Base-by-base conservation (phyloP, 1,284 basidiomycete genomes). In the Ustilago tritici region DNA sequence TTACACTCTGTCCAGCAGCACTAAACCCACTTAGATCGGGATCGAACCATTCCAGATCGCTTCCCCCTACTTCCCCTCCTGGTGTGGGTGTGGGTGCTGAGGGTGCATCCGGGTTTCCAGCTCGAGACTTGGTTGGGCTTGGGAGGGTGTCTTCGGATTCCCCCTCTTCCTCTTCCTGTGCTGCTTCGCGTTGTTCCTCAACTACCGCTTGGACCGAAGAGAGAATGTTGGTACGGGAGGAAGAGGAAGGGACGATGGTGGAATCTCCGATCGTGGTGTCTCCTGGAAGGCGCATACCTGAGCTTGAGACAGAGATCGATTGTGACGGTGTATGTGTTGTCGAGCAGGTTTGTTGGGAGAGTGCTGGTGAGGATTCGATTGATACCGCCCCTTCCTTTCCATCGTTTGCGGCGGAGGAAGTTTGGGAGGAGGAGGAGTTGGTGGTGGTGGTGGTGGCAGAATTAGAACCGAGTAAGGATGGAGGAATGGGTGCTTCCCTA, bases 41-140 rank as follows among this genome's bases (percentile, higher is more conserved):
- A 53, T 81, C 79, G 36, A 79, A 78, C 79, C 79, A 81, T 32
- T 81, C 77, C 56, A 73, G 50, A 10, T 71, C 73, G 32, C 56
- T 31, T 31, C 15, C 56, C 35, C 36, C 58, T 23, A 14, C 58
- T n/a, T 36, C 12, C 17, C n/a, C 11, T 40, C 7, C 36, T 56
- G 6, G 23, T 36, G 9, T 23, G 23, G 38, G 9, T 19, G 36
- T 36, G 19, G n/a, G 32, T 23, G 54, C 4, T 31, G 54, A 7
- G 8, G 40, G 19, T n/a, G 55, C 38, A 23, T 28, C 36, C 35
- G 4, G 23, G 23, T 28, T 23, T 9, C 12, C 41, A 7, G 34
- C 54, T 4, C 54, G 38, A 1, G 56, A 52, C 31, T 52, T 58
- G n/a, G 49, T 36, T 17, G 53, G 55, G 1, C 34, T 59, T 7